A percentile compares a stretch with the other conserved stretches of the same genome.
Conservation (phyloP, 768 basidiomycete species). For the Pleurotus tuber-regium region DNA sequence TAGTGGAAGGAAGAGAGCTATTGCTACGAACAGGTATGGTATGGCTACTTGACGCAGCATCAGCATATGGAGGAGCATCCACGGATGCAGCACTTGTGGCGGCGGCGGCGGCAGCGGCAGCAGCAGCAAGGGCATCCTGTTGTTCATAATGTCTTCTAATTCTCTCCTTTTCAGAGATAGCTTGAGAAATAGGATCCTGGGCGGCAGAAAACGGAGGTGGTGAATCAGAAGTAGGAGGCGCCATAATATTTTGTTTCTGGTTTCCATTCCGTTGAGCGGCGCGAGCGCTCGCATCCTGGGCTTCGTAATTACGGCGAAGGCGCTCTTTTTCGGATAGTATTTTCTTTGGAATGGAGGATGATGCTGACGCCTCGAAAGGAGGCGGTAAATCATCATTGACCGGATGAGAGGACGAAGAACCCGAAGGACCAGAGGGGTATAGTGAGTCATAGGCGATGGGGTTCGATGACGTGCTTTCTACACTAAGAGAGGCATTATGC, state of each 20-base stretch:
- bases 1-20: constrained; percentile 15
- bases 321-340: constrained; percentile 67
- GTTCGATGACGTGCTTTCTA: constrained; percentile 18
- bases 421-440: constrained; percentile 40
- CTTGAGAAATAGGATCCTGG: constrained; percentile 25
- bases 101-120: constrained; percentile 22
- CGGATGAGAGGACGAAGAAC: constrained; percentile 27
- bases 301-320: constrained; percentile 61
- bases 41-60: constrained; percentile 15
- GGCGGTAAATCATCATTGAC: constrained; percentile 46
- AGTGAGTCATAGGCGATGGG: constrained; percentile 65
- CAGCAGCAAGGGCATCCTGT: constrained; percentile 42
- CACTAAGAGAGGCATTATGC: background rate
- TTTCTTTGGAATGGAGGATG: constrained; percentile 32
- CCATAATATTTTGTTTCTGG: constrained; percentile 14
- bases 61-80: constrained; percentile 11
- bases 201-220: constrained; percentile 24
- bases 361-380: constrained; percentile 42
- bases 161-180: constrained; percentile 53
- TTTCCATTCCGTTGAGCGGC: constrained; percentile 22
- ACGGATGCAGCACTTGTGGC: constrained; percentile 24
- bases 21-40: constrained; percentile 18
- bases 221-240: constrained; percentile 18
- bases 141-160: constrained; percentile 55
- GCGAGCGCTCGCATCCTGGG: constrained; percentile 56